A percentile compares a stretch with the other conserved stretches of the same genome.
Evolutionary conservation across 2,329 filamentous ascomycete species (phyloP).

Genomic region (Thyridium curvatum): DNA sequence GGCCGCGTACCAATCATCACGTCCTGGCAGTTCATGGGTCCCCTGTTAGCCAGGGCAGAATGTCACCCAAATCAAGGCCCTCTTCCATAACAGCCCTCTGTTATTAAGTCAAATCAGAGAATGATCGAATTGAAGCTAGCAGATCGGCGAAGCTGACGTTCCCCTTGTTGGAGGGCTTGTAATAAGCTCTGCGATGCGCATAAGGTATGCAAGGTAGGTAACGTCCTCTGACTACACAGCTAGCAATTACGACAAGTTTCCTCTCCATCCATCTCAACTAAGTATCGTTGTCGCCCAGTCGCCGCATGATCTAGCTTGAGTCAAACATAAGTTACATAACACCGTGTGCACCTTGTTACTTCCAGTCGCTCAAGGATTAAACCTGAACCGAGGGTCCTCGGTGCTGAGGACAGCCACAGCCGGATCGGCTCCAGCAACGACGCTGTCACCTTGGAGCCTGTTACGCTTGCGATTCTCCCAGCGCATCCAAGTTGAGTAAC

Average conservation of each 20-base stretch:
- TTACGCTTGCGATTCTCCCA: constrained; percentile 3
- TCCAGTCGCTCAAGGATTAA: neutral
- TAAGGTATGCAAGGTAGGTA: no score
- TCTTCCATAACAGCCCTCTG: neutral
- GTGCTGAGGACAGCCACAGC: neutral
- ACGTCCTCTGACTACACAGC: no score
- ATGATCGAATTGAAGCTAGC: no score
- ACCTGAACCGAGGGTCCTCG: neutral
- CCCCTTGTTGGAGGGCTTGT: no score
- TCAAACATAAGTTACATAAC: no score
- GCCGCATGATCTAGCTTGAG: no score
- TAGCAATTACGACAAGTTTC: no score
- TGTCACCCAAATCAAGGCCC: neutral
- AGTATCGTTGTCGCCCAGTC: no score
- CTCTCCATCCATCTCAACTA: no score
- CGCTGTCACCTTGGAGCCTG: neutral
- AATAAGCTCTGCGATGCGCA: no score
- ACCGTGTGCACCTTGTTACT: no score
- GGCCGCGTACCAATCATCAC: neutral
- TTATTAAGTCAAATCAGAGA: neutral
- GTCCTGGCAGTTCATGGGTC: neutral
- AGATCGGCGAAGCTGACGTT: no score
- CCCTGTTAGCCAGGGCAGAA: neutral
- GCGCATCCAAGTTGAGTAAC: constrained; percentile 5
- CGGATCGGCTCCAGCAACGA: neutral